Evolutionary conservation across 306 rosid genomes (phyloP).

Genomic region (Betula pendula): DNA sequence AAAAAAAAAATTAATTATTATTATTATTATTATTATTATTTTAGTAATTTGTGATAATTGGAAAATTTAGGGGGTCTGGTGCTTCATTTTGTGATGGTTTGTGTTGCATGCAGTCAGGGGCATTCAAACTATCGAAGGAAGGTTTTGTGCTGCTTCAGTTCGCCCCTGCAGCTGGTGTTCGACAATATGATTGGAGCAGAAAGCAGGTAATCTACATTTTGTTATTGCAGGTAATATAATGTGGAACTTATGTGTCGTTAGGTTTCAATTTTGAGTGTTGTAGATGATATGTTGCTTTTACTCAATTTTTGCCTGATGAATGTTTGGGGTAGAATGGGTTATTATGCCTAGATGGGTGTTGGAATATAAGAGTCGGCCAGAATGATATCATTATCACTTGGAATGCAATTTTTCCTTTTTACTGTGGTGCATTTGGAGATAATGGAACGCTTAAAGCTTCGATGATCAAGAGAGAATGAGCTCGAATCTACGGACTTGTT

Average conservation of each 20-base stretch:
- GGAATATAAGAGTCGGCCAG: too few relatives aligned
- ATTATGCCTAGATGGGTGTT: too few relatives aligned
- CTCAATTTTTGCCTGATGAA: neutral
- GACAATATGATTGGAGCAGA: constrained; percentile 82
- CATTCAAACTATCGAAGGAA: constrained; percentile 79
- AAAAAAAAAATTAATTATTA: too few relatives aligned
- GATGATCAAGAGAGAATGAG: too few relatives aligned
- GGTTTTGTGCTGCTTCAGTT: constrained; percentile 90
- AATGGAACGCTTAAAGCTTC: too few relatives aligned
- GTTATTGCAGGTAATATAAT: neutral
- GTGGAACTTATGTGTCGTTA: neutral
- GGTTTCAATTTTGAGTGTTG: neutral
- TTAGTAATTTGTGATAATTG: neutral
- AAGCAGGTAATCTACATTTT: constrained; percentile 63
- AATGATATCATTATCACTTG: too few relatives aligned
- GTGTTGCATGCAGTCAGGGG: constrained; percentile 70
- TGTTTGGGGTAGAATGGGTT: too few relatives aligned
- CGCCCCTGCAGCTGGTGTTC: constrained; percentile 76
- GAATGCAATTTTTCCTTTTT: too few relatives aligned
- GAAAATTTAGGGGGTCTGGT: neutral
- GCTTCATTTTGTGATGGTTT: constrained; percentile 25
- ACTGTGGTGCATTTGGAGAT: too few relatives aligned
- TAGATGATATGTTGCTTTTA: neutral
- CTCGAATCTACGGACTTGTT: too few relatives aligned
- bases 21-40: constrained; percentile 8